Conservation (phyloP, 1,284 basidiomycete species). For the Apiotrichum sp. region DNA sequence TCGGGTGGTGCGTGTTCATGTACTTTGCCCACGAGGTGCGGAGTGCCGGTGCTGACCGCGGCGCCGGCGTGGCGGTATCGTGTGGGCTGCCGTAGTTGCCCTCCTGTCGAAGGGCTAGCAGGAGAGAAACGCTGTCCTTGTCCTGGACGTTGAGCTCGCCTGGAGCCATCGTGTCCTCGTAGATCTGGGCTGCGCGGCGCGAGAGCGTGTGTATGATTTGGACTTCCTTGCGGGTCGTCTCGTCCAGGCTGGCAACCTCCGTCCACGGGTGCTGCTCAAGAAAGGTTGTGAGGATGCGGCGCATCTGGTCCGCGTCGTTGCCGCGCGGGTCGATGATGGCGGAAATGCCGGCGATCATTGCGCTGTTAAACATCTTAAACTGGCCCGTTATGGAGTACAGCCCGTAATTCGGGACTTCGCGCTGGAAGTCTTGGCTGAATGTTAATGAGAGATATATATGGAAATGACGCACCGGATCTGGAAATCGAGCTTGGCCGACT, state of each 20-base stretch:
- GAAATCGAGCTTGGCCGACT: conserved; percentile 45
- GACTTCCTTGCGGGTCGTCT: conserved; percentile 46
- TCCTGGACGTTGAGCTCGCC: conserved; percentile 38
- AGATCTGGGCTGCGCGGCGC: conserved; percentile 41
- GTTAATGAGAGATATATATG: not conserved
- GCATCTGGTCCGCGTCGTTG: conserved; percentile 41
- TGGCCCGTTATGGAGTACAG: conserved; percentile 33
- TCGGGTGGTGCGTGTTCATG: not conserved
- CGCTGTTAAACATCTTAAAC: conserved; percentile 46
- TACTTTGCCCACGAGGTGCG: conserved; percentile 10
- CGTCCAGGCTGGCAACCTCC: conserved; percentile 36
- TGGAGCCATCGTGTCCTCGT: conserved; percentile 38
- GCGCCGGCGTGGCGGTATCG: not conserved
- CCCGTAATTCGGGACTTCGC: conserved; percentile 34
- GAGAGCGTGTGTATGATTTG: conserved; percentile 46
- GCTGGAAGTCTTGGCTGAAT: conserved; percentile 34
- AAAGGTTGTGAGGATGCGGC: conserved; percentile 43
- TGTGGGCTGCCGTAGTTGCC: not conserved
- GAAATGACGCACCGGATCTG: conserved; percentile 24
- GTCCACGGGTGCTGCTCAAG: conserved; percentile 43
- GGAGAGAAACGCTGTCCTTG: conserved; percentile 39
- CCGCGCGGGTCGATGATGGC: conserved; percentile 47
- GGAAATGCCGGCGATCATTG: conserved; percentile 47
- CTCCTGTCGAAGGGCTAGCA: conserved; percentile 41
- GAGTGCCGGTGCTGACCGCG: not conserved